Evolutionary conservation across 257 asterid genomes (phyloP).

Genomic region (Solanum appendiculatum): DNA sequence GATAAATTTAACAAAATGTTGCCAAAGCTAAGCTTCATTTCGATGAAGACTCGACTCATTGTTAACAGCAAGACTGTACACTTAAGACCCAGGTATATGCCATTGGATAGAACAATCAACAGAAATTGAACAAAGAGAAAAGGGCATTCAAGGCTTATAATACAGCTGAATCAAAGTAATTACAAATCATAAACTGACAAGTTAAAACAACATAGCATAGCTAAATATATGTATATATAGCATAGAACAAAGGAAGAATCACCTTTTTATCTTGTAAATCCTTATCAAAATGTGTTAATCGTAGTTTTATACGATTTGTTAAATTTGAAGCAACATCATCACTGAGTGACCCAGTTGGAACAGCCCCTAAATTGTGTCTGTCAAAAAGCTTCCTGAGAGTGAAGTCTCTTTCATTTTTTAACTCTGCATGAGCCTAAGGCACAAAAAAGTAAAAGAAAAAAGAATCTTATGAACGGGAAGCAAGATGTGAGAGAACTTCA

Average conservation of each 20-base stretch:
- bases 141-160: not conserved
- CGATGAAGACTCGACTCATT: not conserved
- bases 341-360: slow-evolving; percentile 48
- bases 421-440: slow-evolving; percentile 44
- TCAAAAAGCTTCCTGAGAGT: slow-evolving; percentile 39
- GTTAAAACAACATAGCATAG: not conserved
- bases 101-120: not conserved
- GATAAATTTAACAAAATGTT: not conserved
- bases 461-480: slow-evolving; percentile 9
- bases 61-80: not conserved
- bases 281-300: slow-evolving; percentile 40
- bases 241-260: slow-evolving; percentile 4
- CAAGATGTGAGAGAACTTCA: not conserved
- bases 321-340: slow-evolving; percentile 70
- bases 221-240: not conserved
- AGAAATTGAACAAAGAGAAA: not conserved
- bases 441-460: slow-evolving; percentile 5
- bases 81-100: not conserved
- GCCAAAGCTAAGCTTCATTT: not conserved
- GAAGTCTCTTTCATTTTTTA: slow-evolving; percentile 68
- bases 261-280: slow-evolving; percentile 82
- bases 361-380: slow-evolving; percentile 66
- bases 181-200: not conserved
- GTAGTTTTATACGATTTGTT: slow-evolving; percentile 43
- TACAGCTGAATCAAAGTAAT: not conserved